Conservation (phyloP, 2,329 filamentous ascomycete genomes). For the Thyridium curvatum region DNA sequence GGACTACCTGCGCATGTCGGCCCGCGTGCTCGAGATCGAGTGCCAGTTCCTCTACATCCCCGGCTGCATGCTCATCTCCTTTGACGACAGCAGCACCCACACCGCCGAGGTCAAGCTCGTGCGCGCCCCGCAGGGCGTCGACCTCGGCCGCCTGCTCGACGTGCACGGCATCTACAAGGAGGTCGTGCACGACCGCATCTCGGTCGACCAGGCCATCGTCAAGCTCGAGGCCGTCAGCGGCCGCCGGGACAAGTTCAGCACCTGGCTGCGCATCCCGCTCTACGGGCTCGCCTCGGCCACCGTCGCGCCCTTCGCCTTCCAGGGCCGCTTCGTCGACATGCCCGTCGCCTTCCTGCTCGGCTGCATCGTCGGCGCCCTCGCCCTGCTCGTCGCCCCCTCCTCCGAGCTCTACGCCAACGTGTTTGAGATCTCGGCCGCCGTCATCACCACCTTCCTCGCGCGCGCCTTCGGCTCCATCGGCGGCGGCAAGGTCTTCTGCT, state of each 20-base stretch:
- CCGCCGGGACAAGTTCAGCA: constrained; percentile 37
- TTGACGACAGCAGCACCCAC: constrained; percentile 68
- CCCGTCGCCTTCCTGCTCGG: constrained; percentile 73
- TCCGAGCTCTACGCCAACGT: constrained; percentile 55
- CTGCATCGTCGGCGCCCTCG: constrained; percentile 65
- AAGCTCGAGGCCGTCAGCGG: constrained; percentile 51
- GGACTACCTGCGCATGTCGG: constrained; percentile 86
- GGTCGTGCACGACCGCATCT: constrained; percentile 71
- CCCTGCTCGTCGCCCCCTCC: constrained; percentile 66
- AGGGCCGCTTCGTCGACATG: constrained; percentile 69
- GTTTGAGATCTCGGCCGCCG: constrained; percentile 41
- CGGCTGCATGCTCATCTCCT: constrained; percentile 90
- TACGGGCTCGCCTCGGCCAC: constrained; percentile 71
- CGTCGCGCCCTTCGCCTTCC: constrained; percentile 76
- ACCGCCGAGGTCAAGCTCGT: constrained; percentile 78
- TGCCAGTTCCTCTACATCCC: constrained; percentile 87
- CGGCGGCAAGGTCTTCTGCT: constrained; percentile 58
- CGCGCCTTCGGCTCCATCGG: constrained; percentile 56
- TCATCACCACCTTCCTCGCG: constrained; percentile 61
- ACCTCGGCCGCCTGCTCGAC: constrained; percentile 68
- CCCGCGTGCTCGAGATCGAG: constrained; percentile 82
- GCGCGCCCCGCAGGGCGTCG: constrained; percentile 60
- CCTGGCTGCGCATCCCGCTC: constrained; percentile 53
- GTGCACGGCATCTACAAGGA: constrained; percentile 75
- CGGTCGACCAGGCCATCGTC: constrained; percentile 62